Conservation (phyloP, 345 rosid species). For the Populus euphratica region DNA sequence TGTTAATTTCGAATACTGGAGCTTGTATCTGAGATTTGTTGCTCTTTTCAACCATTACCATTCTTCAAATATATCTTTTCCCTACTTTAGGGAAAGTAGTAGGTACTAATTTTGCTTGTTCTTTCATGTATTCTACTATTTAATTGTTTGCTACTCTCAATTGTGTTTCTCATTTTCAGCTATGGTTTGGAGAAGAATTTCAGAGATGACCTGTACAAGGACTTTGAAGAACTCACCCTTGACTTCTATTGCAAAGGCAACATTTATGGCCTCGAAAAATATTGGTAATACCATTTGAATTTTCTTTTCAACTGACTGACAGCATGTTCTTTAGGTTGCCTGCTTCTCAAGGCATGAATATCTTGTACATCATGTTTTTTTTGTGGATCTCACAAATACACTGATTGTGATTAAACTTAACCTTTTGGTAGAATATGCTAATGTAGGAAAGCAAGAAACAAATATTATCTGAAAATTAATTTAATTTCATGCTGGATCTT, state of each 20-base stretch:
- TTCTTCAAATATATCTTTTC: neutral
- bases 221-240: slow-evolving; percentile 79
- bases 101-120: neutral
- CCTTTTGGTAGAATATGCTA: neutral
- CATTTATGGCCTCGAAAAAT: slow-evolving; percentile 91
- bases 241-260: slow-evolving; percentile 78
- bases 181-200: slow-evolving; percentile 90
- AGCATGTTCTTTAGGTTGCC: neutral
- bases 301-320: neutral
- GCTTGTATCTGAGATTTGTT: neutral
- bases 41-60: neutral
- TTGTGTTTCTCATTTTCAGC: slow-evolving; percentile 37
- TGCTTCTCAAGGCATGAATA: neutral
- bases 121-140: neutral
- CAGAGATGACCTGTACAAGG: slow-evolving; percentile 67
- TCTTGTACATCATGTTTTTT: neutral
- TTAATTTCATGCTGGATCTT: neutral
- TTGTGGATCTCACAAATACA: neutral
- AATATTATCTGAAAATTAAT: neutral
- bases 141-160: neutral
- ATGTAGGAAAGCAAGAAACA: neutral
- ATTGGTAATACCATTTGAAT: slow-evolving; percentile 48
- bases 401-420: neutral
- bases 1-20: slow-evolving; percentile 1
- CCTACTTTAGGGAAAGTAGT: neutral